These are phyloP conservation scores for Calonectria hongkongensis DNA, from an alignment of 2,329 filamentous ascomycete genomes.

Conservation along the genomic window DNA sequence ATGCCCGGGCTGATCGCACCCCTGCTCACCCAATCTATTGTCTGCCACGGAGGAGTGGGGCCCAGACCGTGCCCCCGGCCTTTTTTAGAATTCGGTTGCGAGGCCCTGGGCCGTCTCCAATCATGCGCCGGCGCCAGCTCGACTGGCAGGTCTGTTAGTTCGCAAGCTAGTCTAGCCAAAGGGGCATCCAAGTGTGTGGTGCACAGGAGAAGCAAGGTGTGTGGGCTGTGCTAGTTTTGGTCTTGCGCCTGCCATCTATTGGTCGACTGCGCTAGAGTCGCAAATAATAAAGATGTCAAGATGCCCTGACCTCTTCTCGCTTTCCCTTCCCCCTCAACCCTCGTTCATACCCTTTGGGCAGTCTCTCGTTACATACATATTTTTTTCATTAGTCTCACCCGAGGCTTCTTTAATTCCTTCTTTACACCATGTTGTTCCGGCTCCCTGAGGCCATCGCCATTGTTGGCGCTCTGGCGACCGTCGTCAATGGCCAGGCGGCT, in stretches of 20 bases:
- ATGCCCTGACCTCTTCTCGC: background rate
- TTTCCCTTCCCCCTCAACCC: constrained; percentile 8
- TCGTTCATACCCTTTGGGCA: constrained; percentile 13
- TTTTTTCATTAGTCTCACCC: constrained; percentile 3
- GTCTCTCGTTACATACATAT: constrained; percentile 13
- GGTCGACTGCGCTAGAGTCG: background rate
- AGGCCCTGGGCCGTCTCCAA: constrained; percentile 14
- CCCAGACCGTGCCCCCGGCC: constrained; percentile 23
- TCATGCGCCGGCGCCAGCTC: constrained; percentile 15
- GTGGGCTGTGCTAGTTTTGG: background rate
- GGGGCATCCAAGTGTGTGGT: background rate
- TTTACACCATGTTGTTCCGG: constrained; percentile 20
- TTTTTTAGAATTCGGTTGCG: constrained; percentile 33
- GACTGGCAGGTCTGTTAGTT: constrained; percentile 22
- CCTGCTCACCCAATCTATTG: constrained; percentile 2
- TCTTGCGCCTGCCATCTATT: background rate
- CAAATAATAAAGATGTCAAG: constrained; percentile 22
- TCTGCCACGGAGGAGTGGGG: background rate
- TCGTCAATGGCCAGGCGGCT: constrained; percentile 2
- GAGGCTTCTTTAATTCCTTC: background rate
- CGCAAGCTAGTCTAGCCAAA: background rate
- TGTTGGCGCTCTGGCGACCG: constrained; percentile 4
- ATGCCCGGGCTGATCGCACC: constrained; percentile 19
- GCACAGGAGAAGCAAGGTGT: background rate
- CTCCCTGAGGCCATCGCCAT: background rate